Conservation (phyloP, 2,329 filamentous ascomycete genomes). For the Domatiomyces globalis region DNA sequence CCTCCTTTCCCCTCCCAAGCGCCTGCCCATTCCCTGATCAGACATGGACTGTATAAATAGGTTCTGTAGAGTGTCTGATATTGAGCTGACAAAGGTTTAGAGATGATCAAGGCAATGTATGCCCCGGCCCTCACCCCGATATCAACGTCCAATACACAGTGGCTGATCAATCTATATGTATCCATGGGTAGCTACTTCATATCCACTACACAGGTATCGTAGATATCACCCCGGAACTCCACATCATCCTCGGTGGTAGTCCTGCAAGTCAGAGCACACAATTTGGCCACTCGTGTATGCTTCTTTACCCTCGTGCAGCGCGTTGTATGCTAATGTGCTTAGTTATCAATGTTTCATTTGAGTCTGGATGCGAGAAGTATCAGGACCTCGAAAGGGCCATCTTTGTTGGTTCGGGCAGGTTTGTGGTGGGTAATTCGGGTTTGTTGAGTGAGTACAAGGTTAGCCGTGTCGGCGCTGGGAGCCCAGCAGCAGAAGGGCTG, state of each 20-base stretch:
- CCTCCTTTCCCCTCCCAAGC: too few species aligned
- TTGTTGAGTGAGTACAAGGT: constrained; percentile 29
- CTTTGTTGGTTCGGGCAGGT: constrained; percentile 29
- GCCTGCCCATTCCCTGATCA: too few species aligned
- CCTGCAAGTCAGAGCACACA: constrained; percentile 24
- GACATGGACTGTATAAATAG: too few species aligned
- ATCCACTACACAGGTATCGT: constrained; percentile 30
- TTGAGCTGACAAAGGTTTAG: constrained; percentile 9
- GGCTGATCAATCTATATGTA: not conserved
- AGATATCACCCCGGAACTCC: constrained; percentile 22
- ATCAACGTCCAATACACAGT: not conserved
- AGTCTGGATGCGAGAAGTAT: constrained; percentile 30
- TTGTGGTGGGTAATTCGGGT: constrained; percentile 19
- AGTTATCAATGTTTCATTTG: constrained; percentile 27
- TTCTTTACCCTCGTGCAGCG: constrained; percentile 1
- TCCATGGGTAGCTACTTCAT: constrained; percentile 21
- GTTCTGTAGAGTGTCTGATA: too few species aligned
- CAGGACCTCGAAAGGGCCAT: constrained; percentile 28
- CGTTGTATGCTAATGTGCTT: not conserved
- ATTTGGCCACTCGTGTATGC: constrained; percentile 29
- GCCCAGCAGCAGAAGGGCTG: not conserved
- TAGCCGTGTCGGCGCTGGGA: constrained; percentile 22
- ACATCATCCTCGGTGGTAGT: constrained; percentile 22
- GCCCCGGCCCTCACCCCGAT: constrained; percentile 3
- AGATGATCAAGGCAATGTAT: constrained; percentile 23